phyloP scores from a whole-genome alignment of 345 rosid genomes.

The Schrenkiella parvula region DNA sequence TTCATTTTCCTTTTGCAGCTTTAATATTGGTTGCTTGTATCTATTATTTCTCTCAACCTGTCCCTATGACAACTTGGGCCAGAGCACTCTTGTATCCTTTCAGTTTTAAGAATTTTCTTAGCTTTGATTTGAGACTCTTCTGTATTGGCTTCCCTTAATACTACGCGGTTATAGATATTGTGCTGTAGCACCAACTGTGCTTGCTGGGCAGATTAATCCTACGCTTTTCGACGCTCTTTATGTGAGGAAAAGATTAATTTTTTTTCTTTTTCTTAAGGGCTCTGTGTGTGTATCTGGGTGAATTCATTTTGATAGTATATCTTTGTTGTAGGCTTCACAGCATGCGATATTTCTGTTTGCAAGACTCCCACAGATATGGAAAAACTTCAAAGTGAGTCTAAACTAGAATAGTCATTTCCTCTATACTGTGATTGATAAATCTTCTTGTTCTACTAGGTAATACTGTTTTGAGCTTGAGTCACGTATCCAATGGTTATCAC shows the following conservation, averaged over 20 bases:
- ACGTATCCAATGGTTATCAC: background rate
- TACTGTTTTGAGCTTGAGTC: background rate
- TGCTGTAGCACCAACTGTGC: constrained; percentile 76
- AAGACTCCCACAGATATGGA: constrained; percentile 93
- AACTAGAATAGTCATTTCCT: background rate
- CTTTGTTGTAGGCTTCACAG: constrained; percentile 73
- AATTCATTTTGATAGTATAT: background rate
- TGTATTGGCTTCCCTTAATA: constrained; percentile 31
- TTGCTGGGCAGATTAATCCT: constrained; percentile 81
- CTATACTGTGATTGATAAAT: background rate
- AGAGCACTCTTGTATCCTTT: constrained; percentile 70
- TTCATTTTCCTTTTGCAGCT: constrained; percentile 40
- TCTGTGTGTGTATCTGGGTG: background rate
- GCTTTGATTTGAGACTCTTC: background rate
- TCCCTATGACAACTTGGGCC: constrained; percentile 47
- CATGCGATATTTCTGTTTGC: constrained; percentile 92
- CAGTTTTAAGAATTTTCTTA: background rate
- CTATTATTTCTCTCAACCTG: constrained; percentile 63
- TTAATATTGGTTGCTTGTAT: constrained; percentile 64
- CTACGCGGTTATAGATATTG: constrained; percentile 53
- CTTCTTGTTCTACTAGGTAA: background rate
- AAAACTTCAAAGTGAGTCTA: constrained; percentile 68
- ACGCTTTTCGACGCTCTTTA: constrained; percentile 87
- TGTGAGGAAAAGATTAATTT: constrained; percentile 39
- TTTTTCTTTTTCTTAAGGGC: background rate